Percentiles rank a stretch among this genome's conserved stretches.
Conservation (phyloP, 331 rosid species). For the Cucumis variabilis region DNA sequence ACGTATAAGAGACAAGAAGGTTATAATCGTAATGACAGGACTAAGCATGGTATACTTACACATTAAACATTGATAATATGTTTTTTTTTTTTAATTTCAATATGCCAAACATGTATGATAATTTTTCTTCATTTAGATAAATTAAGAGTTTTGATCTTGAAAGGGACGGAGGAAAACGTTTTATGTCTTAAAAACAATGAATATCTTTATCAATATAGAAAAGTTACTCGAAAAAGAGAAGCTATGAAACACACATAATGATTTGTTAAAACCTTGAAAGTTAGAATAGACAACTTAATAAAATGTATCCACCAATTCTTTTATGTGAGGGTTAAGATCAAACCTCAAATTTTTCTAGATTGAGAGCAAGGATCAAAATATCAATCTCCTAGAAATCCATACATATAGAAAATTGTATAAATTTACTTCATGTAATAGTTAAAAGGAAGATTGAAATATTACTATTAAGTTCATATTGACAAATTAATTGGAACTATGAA, state of each 20-base stretch:
- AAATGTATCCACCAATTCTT: too few species aligned
- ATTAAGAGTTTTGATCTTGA: background rate
- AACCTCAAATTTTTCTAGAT: too few species aligned
- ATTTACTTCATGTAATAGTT: too few species aligned
- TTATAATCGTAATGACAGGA: too few species aligned
- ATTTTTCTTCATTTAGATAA: background rate
- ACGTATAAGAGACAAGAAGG: too few species aligned
- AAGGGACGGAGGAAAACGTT: background rate
- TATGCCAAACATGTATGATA: background rate
- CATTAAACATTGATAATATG: background rate
- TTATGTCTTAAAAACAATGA: background rate
- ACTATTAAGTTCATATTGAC: too few species aligned
- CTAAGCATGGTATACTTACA: conserved; percentile 58
- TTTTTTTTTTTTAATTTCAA: background rate
- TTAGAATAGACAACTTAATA: background rate
- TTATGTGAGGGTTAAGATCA: too few species aligned
- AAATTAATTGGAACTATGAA: background rate
- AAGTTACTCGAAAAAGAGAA: background rate
- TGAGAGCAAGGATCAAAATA: too few species aligned
- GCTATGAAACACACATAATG: background rate
- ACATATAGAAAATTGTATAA: too few species aligned
- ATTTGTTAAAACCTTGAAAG: background rate
- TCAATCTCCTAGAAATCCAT: too few species aligned
- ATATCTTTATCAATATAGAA: background rate
- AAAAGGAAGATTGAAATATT: too few species aligned